phyloP scores from a whole-genome alignment of 2,329 filamentous ascomycete species.

The Coleophoma crateriformis region DNA sequence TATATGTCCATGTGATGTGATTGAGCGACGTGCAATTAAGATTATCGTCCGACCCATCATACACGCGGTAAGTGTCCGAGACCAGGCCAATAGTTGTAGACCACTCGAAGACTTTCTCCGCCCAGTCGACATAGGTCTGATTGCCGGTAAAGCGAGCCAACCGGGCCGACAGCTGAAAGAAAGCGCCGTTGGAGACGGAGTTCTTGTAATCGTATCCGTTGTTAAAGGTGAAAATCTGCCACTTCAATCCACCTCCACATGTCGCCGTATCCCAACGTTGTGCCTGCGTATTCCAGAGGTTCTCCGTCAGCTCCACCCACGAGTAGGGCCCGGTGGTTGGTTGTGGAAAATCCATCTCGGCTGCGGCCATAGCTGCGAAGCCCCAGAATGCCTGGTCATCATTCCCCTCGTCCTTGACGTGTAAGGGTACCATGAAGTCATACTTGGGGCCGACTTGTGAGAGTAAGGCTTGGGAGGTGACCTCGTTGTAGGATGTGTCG shows the following conservation, averaged over 20 bases:
- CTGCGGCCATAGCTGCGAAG: constrained; percentile 60
- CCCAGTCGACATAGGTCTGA: constrained; percentile 61
- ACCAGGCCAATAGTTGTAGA: constrained; percentile 50
- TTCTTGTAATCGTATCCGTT: constrained; percentile 82
- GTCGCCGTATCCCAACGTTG: constrained; percentile 62
- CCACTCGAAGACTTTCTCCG: constrained; percentile 63
- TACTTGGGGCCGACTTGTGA: constrained; percentile 53
- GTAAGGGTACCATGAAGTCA: constrained; percentile 54
- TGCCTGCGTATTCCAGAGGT: constrained; percentile 67
- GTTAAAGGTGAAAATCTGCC: constrained; percentile 78
- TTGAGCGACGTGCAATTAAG: constrained; percentile 47
- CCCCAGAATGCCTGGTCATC: constrained; percentile 75
- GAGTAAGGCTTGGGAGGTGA: constrained; percentile 52
- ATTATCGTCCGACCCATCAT: constrained; percentile 51
- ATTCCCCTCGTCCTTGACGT: constrained; percentile 60
- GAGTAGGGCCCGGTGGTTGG: constrained; percentile 48
- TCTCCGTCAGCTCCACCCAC: constrained; percentile 63
- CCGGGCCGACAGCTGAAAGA: constrained; percentile 76
- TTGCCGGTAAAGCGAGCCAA: constrained; percentile 66
- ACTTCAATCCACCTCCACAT: constrained; percentile 69
- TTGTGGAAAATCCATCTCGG: constrained; percentile 63
- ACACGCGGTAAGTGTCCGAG: constrained; percentile 47
- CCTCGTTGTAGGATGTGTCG: constrained; percentile 55
- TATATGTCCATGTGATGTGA: constrained; percentile 58
- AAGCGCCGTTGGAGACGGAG: constrained; percentile 72